These are phyloP conservation scores for Yamadazyma ubonensis DNA, from an alignment of 805 yeast genomes.

Conservation along the genomic window DNA sequence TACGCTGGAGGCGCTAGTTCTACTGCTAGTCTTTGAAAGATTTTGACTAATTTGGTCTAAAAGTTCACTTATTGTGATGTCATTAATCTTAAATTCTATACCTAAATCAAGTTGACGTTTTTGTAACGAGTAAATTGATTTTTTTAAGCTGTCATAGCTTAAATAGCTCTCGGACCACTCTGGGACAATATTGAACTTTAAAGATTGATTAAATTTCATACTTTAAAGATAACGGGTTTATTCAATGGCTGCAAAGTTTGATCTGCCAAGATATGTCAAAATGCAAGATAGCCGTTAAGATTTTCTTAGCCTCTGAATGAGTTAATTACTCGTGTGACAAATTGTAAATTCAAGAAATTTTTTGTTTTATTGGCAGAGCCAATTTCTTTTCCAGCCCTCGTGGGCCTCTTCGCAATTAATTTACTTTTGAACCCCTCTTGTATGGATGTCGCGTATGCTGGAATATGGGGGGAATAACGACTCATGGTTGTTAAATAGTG, in stretches of 20 bases:
- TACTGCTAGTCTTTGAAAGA: conserved; percentile 7
- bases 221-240: too few relatives aligned
- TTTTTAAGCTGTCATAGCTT: conserved; percentile 51
- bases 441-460: not conserved
- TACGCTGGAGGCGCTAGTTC: conserved; percentile 1
- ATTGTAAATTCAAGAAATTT: conserved; percentile 10
- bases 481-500: too few relatives aligned
- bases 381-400: conserved; percentile 9
- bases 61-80: conserved; percentile 4
- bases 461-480: not conserved
- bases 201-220: conserved; percentile 52
- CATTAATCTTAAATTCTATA: conserved; percentile 10
- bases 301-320: conserved; percentile 6
- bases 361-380: conserved; percentile 5
- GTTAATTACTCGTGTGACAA: conserved; percentile 15
- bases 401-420: conserved; percentile 10
- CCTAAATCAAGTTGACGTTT: conserved; percentile 28
- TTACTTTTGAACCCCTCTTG: not conserved
- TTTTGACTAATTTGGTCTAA: conserved; percentile 5
- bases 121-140: conserved; percentile 55
- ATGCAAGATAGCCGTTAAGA: conserved; percentile 9
- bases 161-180: conserved; percentile 51
- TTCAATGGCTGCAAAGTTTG: not conserved
- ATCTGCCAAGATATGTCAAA: conserved; percentile 6
- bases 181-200: conserved; percentile 53